These are phyloP conservation scores for Evansstolkia leycettana DNA, from an alignment of 495 filamentous ascomycete species.

Conservation along the genomic window DNA sequence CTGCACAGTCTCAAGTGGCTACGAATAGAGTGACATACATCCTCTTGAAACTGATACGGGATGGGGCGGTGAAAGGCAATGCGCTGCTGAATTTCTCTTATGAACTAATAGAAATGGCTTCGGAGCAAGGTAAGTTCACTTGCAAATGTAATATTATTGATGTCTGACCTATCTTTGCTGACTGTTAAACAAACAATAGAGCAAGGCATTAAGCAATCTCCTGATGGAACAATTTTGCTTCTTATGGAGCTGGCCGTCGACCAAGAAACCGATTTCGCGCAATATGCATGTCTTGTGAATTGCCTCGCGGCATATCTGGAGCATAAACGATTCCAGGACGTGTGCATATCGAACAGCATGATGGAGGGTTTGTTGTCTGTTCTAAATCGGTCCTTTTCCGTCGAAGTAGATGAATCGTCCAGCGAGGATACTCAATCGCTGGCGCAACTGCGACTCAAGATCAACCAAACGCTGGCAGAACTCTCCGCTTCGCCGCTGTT, in stretches of 20 bases:
- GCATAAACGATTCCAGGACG: slow-evolving; percentile 27
- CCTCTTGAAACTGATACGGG: slow-evolving; percentile 23
- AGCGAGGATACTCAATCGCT: slow-evolving; percentile 39
- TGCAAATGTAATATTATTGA: no score
- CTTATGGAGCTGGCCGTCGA: slow-evolving; percentile 21
- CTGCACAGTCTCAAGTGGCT: slow-evolving; percentile 51
- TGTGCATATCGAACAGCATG: slow-evolving; percentile 24
- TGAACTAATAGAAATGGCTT: slow-evolving; percentile 27
- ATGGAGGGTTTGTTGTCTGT: slow-evolving; percentile 20
- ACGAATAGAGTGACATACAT: slow-evolving; percentile 38
- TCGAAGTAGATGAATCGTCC: slow-evolving; percentile 15
- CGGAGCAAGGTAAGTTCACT: slow-evolving; percentile 30
- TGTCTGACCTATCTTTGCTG: no score
- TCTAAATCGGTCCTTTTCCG: slow-evolving; percentile 18
- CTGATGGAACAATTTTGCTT: slow-evolving; percentile 27
- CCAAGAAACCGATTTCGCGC: slow-evolving; percentile 12
- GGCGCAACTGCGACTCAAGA: slow-evolving; percentile 38
- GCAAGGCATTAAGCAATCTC: slow-evolving; percentile 24
- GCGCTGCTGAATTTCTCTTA: slow-evolving; percentile 26
- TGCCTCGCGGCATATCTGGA: slow-evolving; percentile 23
- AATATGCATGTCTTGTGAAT: slow-evolving; percentile 22
- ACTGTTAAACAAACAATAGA: slow-evolving; percentile 7
- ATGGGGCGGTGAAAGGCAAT: slow-evolving; percentile 18
- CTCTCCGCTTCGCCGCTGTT: slow-evolving; percentile 49
- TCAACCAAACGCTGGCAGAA: slow-evolving; percentile 49